phyloP scores from a whole-genome alignment of 1,284 basidiomycete species.

The Ceratobasidium sp. region DNA sequence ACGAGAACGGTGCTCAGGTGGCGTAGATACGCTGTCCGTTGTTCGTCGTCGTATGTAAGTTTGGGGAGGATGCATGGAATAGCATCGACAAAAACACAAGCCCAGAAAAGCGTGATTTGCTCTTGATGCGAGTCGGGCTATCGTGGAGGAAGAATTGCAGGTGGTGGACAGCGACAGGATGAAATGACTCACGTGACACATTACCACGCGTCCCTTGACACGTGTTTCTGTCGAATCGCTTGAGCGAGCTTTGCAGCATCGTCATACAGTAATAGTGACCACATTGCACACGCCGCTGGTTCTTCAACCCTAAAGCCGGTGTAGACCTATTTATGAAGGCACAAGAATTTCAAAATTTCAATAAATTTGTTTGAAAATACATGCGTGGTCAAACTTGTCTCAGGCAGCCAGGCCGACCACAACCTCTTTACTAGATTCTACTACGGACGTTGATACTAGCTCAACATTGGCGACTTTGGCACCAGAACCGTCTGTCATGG shows the following conservation, averaged over 20 bases:
- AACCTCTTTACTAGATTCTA: constrained; percentile 57
- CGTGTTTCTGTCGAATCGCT: neutral
- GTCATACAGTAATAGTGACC: neutral
- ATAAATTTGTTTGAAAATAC: neutral
- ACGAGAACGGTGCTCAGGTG: constrained; percentile 10
- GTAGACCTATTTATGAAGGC: too few relatives aligned
- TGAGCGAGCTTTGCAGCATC: neutral
- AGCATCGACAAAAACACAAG: constrained; percentile 3
- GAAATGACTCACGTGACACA: constrained; percentile 15
- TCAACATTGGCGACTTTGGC: constrained; percentile 58
- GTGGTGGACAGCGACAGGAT: neutral
- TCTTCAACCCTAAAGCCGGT: too few relatives aligned
- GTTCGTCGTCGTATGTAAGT: constrained; percentile 11
- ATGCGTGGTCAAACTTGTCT: neutral
- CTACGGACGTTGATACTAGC: constrained; percentile 51
- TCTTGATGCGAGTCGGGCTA: constrained; percentile 19
- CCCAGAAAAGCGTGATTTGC: constrained; percentile 26
- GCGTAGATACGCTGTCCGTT: constrained; percentile 10
- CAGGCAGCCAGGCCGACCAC: constrained; percentile 24
- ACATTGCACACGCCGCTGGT: too few relatives aligned
- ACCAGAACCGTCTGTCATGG: constrained; percentile 55
- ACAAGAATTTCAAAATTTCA: neutral
- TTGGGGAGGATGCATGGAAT: constrained; percentile 25
- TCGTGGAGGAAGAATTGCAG: too few relatives aligned
- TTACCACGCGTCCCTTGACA: constrained; percentile 8